Conservation (phyloP, 352 stramenopile species). For the Plasmopara halstedii region DNA sequence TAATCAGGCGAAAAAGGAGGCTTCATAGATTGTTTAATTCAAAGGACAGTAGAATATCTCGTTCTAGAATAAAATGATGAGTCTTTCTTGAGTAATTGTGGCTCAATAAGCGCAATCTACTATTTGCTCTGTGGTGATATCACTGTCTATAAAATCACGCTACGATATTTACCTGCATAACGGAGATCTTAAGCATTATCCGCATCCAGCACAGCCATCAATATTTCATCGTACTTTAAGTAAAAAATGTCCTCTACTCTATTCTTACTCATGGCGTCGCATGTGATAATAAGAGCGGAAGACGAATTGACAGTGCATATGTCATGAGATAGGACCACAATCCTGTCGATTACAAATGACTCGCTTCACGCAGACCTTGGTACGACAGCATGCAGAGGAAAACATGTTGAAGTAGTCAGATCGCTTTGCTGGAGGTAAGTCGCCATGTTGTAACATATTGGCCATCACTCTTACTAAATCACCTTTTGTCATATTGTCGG, state of each 20-base stretch:
- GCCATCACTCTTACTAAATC: slow-evolving; percentile 4
- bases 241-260: background rate
- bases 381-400: slow-evolving; percentile 7
- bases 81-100: no score
- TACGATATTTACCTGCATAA: no score
- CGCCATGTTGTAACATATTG: slow-evolving; percentile 11
- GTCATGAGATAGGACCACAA: background rate
- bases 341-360: slow-evolving; percentile 13
- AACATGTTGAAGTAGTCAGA: slow-evolving; percentile 30
- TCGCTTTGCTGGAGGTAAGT: slow-evolving; percentile 7
- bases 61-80: no score
- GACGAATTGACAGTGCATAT: background rate
- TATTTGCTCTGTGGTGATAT: no score
- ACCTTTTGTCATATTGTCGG: slow-evolving; percentile 7
- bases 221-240: no score
- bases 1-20: slow-evolving; percentile 53
- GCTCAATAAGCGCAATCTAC: no score
- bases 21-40: no score
- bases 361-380: slow-evolving; percentile 16
- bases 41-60: no score
- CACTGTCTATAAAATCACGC: no score
- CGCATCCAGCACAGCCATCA: no score
- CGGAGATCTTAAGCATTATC: no score
- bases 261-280: background rate
- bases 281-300: background rate